Base-by-base conservation (phyloP, 306 rosid genomes). In the Prunus mira region DNA sequence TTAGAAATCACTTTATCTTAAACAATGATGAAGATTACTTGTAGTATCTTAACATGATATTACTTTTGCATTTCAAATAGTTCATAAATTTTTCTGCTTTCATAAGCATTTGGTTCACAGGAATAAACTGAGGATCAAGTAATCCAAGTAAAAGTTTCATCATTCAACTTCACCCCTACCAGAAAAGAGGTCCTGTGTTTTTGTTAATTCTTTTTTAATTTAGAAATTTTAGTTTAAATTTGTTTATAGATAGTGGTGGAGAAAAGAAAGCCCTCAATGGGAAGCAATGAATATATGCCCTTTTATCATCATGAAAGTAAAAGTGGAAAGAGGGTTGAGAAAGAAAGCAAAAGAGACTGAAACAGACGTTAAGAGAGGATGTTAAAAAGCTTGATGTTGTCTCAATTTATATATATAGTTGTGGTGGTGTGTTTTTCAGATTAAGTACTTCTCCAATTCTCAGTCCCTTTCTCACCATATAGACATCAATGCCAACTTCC, bases 281-380 rank as follows among this genome's bases (percentile, higher is more conserved):
- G 95, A 94, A 89, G 98, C 85, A 91, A 91, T 86, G 97, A 79
- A 91, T 88, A 86, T 88, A 86, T 94, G 79, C 89, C 86, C 84
- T 76, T 68, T 77, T 28, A 3, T 7, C 67, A 72, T 65, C 77
- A 62, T 82, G 82, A 91, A 84, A 88, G 83, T 67, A 67, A 93
- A 88, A 85, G 89, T 65, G 72, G 49, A 82, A 86, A 72, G 78
- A 81, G 18, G 79, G 62, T 17, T 34, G 65, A 47, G 30, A 69
- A 75, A 67, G 66, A 84, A 83, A 85, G 80, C 81, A 72, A 65
- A 55, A 27, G 87, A 87, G 61, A 61, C 61, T 80, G 75, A 82
- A 73, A 30, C 4, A 49, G 7, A 77, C 66, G 46, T 61, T 66
- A 67, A 28, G 52, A 74, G 77, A 54, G 68, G 73, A 74, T 10